Evolutionary conservation across 2,329 filamentous ascomycete species (phyloP).

Genomic region (Apiospora koreana): DNA sequence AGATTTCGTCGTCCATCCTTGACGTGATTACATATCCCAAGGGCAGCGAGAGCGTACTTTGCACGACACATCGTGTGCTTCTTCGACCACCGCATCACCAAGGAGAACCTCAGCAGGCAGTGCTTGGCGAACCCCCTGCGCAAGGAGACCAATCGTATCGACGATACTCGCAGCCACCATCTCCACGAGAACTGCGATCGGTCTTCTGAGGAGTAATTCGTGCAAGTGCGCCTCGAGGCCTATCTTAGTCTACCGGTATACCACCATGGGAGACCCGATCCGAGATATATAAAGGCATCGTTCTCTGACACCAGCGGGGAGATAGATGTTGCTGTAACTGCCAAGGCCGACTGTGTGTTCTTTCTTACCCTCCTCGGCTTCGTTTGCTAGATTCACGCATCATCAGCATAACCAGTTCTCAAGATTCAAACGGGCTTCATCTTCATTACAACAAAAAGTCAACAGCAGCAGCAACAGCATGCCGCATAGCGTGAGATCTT

Average conservation of each 20-base stretch:
- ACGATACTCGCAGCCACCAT: neutral
- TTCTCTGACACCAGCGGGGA: neutral
- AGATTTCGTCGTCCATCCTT: neutral
- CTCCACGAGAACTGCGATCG: slow-evolving; percentile 1
- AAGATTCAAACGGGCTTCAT: neutral
- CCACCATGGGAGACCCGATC: neutral
- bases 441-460: neutral
- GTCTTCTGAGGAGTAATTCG: neutral
- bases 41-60: neutral
- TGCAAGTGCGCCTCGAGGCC: neutral
- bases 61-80: neutral
- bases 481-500: slow-evolving; percentile 1
- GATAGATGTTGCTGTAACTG: neutral
- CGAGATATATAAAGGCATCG: neutral
- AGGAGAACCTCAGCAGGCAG: neutral
- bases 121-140: neutral
- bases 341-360: neutral
- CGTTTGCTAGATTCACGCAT: neutral
- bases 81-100: neutral
- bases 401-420: neutral
- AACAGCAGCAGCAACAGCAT: neutral
- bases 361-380: neutral
- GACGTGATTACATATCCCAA: neutral
- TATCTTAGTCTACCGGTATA: neutral
- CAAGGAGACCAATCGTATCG: neutral